Percentiles rank a stretch among this genome's conserved stretches.
phyloP scores from a whole-genome alignment of 1,284 basidiomycete species.

The Laetiporus sulphureus region DNA sequence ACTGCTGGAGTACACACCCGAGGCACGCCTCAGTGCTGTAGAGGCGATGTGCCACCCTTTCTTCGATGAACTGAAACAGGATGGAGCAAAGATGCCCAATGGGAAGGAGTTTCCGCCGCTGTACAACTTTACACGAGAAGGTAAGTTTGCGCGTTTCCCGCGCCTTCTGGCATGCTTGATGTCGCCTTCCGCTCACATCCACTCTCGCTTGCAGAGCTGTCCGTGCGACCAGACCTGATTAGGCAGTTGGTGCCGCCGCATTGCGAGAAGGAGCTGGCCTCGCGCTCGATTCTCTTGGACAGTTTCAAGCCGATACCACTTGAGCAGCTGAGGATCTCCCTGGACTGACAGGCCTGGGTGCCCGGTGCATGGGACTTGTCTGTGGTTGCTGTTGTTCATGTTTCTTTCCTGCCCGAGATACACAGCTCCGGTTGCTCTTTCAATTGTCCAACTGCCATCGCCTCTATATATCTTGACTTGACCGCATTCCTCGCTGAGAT shows the following conservation, averaged over 20 bases:
- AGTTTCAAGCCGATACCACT: slow-evolving; percentile 92
- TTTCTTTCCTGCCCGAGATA: slow-evolving; percentile 5
- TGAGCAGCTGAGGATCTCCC: slow-evolving; percentile 85
- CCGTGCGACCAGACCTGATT: slow-evolving; percentile 92
- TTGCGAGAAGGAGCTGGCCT: slow-evolving; percentile 83
- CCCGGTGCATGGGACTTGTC: slow-evolving; percentile 15
- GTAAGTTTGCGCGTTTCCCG: slow-evolving; percentile 39
- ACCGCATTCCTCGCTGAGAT: slow-evolving; percentile 7
- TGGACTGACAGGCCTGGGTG: slow-evolving; percentile 55
- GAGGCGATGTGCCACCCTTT: slow-evolving; percentile 95
- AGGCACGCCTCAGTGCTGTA: slow-evolving; percentile 84
- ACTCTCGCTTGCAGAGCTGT: slow-evolving; percentile 65
- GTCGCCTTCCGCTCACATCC: background rate
- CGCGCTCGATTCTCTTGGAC: slow-evolving; percentile 83
- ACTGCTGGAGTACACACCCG: slow-evolving; percentile 95
- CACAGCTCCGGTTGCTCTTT: slow-evolving; percentile 5
- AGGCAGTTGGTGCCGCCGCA: slow-evolving; percentile 86
- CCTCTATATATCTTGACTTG: slow-evolving; percentile 22
- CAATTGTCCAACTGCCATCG: slow-evolving; percentile 2
- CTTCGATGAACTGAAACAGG: slow-evolving; percentile 92
- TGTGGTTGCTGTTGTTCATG: slow-evolving; percentile 2
- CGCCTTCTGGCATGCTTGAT: slow-evolving; percentile 2
- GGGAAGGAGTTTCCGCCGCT: slow-evolving; percentile 92
- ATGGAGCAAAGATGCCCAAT: slow-evolving; percentile 92
- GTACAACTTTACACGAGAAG: slow-evolving; percentile 96